Base-by-base conservation (phyloP, 257 asterid genomes). In the Perilla frutescens region DNA sequence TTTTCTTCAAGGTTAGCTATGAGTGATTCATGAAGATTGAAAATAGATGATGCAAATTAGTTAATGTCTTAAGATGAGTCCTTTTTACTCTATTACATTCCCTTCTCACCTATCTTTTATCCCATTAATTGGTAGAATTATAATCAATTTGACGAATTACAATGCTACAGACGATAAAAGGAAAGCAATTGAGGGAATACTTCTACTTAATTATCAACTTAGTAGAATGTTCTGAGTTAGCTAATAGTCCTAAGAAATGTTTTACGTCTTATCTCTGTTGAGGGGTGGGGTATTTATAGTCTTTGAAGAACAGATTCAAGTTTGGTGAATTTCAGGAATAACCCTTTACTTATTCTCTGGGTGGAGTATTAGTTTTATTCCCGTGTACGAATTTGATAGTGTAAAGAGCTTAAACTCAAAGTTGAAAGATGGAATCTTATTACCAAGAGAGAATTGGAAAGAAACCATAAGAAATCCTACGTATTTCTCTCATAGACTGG, bases 1-100 rank as follows among this genome's bases (percentile, higher is more conserved):
- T 91, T 77, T 94, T 94, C 76, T 87, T 94, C 85, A 89, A 84
- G 99, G 99, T 91, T 73, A 76, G 89, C 81, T 59, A 48, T 84
- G 43, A 70, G 83, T 76, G 53, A 62, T 41, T 78, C 62, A 32
- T 43, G 29, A 63, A 60, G 13, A 44, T 64, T 51, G 40, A 44
- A 31, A 48, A 2, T 44, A 5, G 60, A 63, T 12, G 31, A 26
- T 47, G 54, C 40, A 54, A 40, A 6, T 26, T 14, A 12, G 53
- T 57, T 43, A 59, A n/a, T n/a, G n/a, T n/a, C n/a, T n/a, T n/a
- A n/a, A n/a, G n/a, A 44, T 62, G 62, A 53, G 51, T 41, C 51
- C n/a, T 53, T 54, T 37, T 1, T 34, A 55, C 48, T 58, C 79
- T 14, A 7, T n/a, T 15, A 39, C 57, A 48, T 78, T 8, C 62